Percentiles rank a stretch among this genome's conserved stretches.
These are phyloP conservation scores for Stromatinia cepivora DNA, from an alignment of 2,329 filamentous ascomycete genomes.

Conservation along the genomic window DNA sequence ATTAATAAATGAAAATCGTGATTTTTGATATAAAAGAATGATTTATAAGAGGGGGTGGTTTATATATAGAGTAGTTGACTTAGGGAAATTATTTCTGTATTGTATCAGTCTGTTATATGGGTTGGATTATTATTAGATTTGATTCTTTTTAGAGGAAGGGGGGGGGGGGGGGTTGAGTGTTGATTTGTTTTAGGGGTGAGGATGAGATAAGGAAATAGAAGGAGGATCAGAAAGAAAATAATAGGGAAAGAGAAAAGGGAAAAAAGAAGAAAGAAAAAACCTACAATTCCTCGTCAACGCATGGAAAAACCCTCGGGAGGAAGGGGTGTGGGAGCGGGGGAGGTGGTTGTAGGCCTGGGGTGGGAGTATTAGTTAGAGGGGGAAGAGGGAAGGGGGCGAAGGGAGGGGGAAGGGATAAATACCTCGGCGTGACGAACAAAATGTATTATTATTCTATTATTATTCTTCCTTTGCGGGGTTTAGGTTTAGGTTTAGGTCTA, in stretches of 20 bases:
- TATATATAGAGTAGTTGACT: too few species aligned
- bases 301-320: not conserved
- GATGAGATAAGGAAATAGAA: not conserved
- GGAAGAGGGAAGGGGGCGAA: not conserved
- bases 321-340: not conserved
- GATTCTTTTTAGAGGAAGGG: too few species aligned
- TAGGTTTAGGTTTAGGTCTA: not conserved
- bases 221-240: not conserved
- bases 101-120: too few species aligned
- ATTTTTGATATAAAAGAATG: too few species aligned
- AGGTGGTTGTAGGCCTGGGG: not conserved
- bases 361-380: not conserved
- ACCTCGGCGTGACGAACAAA: not conserved
- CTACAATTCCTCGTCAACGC: not conserved
- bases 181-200: accelerated
- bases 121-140: too few species aligned
- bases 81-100: too few species aligned
- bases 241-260: too few species aligned
- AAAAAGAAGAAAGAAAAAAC: not conserved
- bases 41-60: too few species aligned
- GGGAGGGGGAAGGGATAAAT: not conserved
- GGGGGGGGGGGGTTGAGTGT: too few species aligned
- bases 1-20: too few species aligned
- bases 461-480: not conserved
- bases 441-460: not conserved